Evolutionary conservation across 768 basidiomycete genomes (phyloP), one percentile per base, ranked within the genome.

Genomic region (Mycena filopes): DNA sequence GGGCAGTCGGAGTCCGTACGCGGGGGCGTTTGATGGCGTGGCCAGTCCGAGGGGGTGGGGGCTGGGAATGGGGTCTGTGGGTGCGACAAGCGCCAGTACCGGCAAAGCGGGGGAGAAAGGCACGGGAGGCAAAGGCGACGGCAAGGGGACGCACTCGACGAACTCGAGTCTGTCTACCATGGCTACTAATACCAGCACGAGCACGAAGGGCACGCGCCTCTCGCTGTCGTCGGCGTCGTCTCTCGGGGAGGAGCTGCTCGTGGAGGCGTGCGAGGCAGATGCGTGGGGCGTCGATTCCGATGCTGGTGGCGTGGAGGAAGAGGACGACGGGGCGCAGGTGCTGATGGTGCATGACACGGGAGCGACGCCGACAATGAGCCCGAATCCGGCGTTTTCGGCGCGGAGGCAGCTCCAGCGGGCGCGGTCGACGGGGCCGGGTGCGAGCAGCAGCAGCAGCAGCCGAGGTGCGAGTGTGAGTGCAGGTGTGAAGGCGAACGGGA

Each of bases 141-240:
- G n/a, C n/a, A n/a, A n/a, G 36, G 36, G 36, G 36, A 57, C 67
- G n/a, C 73, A 74, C 41, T 71, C 70, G 16, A 42, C 68, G 11
- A 73, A 68, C 25, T 63, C 75, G 9, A 69, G 72, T 51, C 60
- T 74, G n/a, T 61, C 71, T 18, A 66, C 68, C 33, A 58, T 55
- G 41, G 46, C 65, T 2, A 55, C 63, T 0, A 65, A 61, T 20
- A n/a, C 70, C 21, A 58, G 53, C 21, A 67, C 54, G 64, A 50
- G 63, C 48, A 18, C 70, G n/a, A 60, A 67, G 20, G 79, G 78
- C 33, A 75, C 78, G 23, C 81, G 82, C 10, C 73, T 82, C 38
- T 86, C 85, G 2, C 82, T 76, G 58, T 83, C 81, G 0, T 84
- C 86, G 1, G 70, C 76, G 53, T 83, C 86, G 2, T 87, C 86